Percentiles rank a stretch among this genome's conserved stretches.
Conservation (phyloP, 208 protist species). For the Entamoeba histolytica region DNA sequence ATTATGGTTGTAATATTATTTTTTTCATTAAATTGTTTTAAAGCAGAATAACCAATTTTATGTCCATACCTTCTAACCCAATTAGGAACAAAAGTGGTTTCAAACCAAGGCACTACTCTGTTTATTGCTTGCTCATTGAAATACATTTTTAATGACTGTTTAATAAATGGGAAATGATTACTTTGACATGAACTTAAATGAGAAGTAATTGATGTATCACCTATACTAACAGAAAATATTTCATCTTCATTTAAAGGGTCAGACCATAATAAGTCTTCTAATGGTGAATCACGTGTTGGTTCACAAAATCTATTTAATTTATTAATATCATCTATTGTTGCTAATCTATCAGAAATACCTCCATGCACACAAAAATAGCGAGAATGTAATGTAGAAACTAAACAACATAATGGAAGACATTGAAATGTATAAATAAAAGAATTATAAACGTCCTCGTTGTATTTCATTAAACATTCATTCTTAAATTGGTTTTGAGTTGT, state of each 20-base stretch:
- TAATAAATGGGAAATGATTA: background rate
- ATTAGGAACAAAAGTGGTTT: background rate
- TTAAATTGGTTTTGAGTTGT: conserved; percentile 53
- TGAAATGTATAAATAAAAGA: conserved; percentile 55
- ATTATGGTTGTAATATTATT: background rate
- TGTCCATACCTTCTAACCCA: background rate
- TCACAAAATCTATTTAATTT: background rate
- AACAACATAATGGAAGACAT: conserved; percentile 44
- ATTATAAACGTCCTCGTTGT: conserved; percentile 50
- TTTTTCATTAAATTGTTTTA: background rate
- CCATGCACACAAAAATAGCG: conserved; percentile 25
- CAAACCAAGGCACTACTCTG: background rate
- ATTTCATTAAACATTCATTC: conserved; percentile 65
- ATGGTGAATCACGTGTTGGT: background rate
- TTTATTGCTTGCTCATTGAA: background rate
- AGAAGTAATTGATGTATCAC: background rate
- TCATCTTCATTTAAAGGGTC: conserved; percentile 2
- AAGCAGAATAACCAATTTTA: background rate
- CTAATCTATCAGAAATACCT: background rate
- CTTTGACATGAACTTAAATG: too few species aligned
- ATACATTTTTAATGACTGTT: background rate
- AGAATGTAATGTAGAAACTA: conserved; percentile 29
- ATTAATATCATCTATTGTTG: conserved; percentile 8
- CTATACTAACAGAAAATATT: background rate
- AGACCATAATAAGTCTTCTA: conserved; percentile 17